Evolutionary conservation across 2,329 filamentous ascomycete genomes (phyloP).

Genomic region (Albifimbria verrucaria): DNA sequence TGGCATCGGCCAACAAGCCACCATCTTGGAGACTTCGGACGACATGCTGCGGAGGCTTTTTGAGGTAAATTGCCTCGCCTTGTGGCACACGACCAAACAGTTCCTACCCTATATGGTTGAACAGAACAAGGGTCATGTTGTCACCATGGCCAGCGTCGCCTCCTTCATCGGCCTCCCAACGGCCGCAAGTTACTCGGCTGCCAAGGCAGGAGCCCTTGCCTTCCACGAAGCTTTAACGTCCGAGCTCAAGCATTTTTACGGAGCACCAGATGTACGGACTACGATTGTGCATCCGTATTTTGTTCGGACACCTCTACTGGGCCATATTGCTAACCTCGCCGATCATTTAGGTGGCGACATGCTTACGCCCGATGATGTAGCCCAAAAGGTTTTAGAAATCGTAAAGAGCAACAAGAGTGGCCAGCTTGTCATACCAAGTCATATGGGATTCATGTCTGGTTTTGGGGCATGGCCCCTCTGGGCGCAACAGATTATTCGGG

Average conservation of each 20-base stretch:
- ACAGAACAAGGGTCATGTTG: constrained; percentile 65
- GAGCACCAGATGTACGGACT: constrained; percentile 58
- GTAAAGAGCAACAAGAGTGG: not conserved
- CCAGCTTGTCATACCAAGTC: not conserved
- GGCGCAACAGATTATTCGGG: not conserved
- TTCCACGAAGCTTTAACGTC: constrained; percentile 61
- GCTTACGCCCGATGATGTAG: not conserved
- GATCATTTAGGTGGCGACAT: not conserved
- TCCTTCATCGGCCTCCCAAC: constrained; percentile 54
- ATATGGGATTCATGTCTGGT: not conserved
- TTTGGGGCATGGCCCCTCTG: not conserved
- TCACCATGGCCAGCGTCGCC: constrained; percentile 63
- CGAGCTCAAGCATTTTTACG: constrained; percentile 54
- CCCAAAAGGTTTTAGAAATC: not conserved
- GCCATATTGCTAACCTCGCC: not conserved
- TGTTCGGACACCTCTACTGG: not conserved
- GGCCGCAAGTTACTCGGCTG: constrained; percentile 61
- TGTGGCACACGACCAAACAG: constrained; percentile 59
- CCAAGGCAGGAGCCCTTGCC: constrained; percentile 59
- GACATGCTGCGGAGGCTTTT: constrained; percentile 58
- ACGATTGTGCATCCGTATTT: constrained; percentile 52
- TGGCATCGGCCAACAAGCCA: constrained; percentile 53
- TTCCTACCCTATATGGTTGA: constrained; percentile 61
- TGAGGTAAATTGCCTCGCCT: constrained; percentile 61
- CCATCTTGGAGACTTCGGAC: constrained; percentile 52